These are phyloP conservation scores for Trichophyton simii DNA, from an alignment of 2,329 filamentous ascomycete species.

Conservation along the genomic window DNA sequence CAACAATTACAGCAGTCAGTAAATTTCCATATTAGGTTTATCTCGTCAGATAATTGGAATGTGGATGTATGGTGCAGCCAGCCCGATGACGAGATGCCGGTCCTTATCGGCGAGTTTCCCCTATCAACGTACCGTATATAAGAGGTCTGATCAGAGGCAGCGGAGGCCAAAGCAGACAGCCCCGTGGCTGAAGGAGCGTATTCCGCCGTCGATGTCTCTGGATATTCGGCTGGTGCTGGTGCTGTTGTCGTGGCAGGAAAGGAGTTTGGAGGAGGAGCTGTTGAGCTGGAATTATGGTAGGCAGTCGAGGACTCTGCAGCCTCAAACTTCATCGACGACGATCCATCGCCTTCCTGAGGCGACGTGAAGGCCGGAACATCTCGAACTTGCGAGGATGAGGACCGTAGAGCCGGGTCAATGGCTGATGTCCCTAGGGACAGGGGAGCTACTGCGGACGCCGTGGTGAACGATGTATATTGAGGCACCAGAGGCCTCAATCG, in stretches of 20 bases:
- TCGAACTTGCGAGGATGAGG: constrained; percentile 35
- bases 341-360: constrained; percentile 35
- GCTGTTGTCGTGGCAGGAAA: constrained; percentile 16
- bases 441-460: constrained; percentile 49
- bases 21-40: not conserved
- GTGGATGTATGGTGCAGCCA: not conserved
- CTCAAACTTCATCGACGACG: constrained; percentile 34
- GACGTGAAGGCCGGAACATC: constrained; percentile 29
- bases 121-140: constrained; percentile 38
- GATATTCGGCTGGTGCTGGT: constrained; percentile 21
- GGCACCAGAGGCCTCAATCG: constrained; percentile 15
- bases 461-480: constrained; percentile 27
- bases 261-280: constrained; percentile 36
- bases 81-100: not conserved
- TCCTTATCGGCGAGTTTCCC: not conserved
- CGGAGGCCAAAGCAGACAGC: constrained; percentile 47
- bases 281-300: constrained; percentile 23
- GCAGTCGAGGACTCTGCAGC: constrained; percentile 38
- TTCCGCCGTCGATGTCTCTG: constrained; percentile 18
- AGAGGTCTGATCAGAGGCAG: constrained; percentile 41
- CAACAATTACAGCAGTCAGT: not conserved
- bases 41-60: not conserved
- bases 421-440: constrained; percentile 48
- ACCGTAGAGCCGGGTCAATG: constrained; percentile 38
- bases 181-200: constrained; percentile 39